Base-by-base conservation (phyloP, 2,329 filamentous ascomycete genomes). In the Colletotrichum sp. region DNA sequence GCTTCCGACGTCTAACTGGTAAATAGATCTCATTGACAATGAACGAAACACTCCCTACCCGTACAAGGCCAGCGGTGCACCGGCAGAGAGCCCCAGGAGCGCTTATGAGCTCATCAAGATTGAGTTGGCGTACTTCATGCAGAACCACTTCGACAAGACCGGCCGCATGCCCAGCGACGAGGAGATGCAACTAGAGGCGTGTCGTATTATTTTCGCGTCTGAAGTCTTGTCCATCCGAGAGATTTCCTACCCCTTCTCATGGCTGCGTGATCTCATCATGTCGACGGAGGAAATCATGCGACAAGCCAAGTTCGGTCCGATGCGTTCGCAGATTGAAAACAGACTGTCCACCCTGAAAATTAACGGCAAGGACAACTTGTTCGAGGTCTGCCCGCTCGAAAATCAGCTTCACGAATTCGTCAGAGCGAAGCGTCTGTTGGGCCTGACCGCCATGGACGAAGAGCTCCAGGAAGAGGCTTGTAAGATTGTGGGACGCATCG, bases 31-130 rank as follows among this genome's bases (percentile, higher is more conserved):
- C 71, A 93, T 93, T 85, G 90, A 93, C 82, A 86, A 92, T 83
- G 91, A 93, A 81, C 87, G 91, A 81, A 90, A 89, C 52, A 89
- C 88, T 16, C 89, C 90, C 12, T 82, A 89, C 60, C 91, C 91
- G 28, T 92, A 86, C 80, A 84, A 86, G 80, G 89, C 90, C 48
- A 86, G 85, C 76, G 83, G 84, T 13, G 83, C 84, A 34, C 82
- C 87, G 5, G 83, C 86, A 1, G 85, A 88, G 74, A 86, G 87
- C 10, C 88, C 90, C 2, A 86, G 87, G 21, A 91, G 90, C 78
- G 89, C 90, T n/a, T 93, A 92, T 80, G 91, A 93, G 78, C 84
- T 92, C 30, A 85, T 93, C 79, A 92, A 92, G 79, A 82, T 88
- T 70, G 91, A 92, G 79, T 80, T 93, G 76, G 85, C 88, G 48